phyloP scores from a whole-genome alignment of 305 asterid genomes.

The Fraxinus platypoda region DNA sequence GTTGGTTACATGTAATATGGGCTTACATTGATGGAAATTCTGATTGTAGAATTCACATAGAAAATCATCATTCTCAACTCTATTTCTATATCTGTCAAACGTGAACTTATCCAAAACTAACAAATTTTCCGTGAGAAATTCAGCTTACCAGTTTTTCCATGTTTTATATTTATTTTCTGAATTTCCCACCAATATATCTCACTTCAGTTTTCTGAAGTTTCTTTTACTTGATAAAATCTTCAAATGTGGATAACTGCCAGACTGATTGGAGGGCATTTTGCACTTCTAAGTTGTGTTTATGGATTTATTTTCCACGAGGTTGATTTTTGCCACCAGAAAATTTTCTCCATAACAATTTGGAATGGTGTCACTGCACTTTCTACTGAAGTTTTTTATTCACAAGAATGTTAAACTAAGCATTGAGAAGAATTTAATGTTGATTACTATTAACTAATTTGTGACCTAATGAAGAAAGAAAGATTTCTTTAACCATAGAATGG shows the following conservation, averaged over 20 bases:
- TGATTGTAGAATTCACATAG: neutral
- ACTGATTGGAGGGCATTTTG: neutral
- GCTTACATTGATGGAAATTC: neutral
- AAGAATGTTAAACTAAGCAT: neutral
- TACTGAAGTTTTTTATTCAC: neutral
- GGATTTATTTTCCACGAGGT: neutral
- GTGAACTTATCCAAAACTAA: neutral
- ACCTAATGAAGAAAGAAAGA: neutral
- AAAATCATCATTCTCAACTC: slow-evolving; percentile 11
- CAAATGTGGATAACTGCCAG: neutral
- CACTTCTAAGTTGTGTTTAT: neutral
- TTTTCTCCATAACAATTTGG: neutral
- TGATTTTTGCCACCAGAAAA: neutral
- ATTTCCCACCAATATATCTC: neutral
- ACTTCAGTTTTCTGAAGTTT: neutral
- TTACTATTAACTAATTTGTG: neutral
- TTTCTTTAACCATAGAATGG: neutral
- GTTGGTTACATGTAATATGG: slow-evolving; percentile 23
- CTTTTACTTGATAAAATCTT: neutral
- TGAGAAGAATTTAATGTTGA: neutral
- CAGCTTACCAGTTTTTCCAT: neutral
- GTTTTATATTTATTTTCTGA: neutral
- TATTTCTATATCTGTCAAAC: neutral
- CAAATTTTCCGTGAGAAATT: neutral
- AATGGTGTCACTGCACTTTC: neutral